phyloP scores from a whole-genome alignment of 805 yeast genomes.

The Kodamaea jinghongensis region DNA sequence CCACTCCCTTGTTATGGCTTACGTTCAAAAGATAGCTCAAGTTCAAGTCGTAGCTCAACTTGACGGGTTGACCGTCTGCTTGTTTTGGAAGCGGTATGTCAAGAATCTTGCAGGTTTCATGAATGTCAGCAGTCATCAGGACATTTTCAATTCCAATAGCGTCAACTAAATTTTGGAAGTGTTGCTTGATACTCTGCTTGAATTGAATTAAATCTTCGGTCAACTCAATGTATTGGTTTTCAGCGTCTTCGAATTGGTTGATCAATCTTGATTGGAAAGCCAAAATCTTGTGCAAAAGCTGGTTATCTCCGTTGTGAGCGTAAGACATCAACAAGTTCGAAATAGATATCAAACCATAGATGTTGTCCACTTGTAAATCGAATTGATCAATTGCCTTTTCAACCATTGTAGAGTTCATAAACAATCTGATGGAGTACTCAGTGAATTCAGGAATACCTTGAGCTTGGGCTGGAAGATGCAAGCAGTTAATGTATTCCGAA shows the following conservation, averaged over 20 bases:
- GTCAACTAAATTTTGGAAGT: conserved; percentile 13
- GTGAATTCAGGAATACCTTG: conserved; percentile 1
- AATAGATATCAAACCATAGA: conserved; percentile 29
- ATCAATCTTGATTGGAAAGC: conserved; percentile 30
- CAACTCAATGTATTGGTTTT: conserved; percentile 34
- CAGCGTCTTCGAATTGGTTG: conserved; percentile 38
- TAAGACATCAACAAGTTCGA: conserved; percentile 22
- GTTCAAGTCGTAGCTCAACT: conserved; percentile 18
- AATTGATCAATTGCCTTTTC: conserved; percentile 23
- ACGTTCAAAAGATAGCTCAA: conserved; percentile 27
- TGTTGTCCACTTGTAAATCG: conserved; percentile 28
- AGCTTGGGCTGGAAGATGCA: conserved; percentile 11
- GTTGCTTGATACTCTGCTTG: conserved; percentile 8
- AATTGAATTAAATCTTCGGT: conserved; percentile 12
- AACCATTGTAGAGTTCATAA: conserved; percentile 32
- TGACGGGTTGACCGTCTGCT: not conserved
- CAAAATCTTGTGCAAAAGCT: conserved; percentile 19
- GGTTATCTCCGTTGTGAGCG: conserved; percentile 9
- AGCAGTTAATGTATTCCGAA: conserved; percentile 26
- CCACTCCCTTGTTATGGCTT: conserved; percentile 24
- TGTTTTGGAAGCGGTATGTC: not conserved
- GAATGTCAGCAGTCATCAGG: conserved; percentile 13
- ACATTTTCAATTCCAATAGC: conserved; percentile 2
- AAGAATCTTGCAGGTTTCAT: conserved; percentile 7
- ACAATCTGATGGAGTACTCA: conserved; percentile 15